Percentiles rank a stretch among this genome's conserved stretches.
These are phyloP conservation scores for Aspergillus biplanus DNA, from an alignment of 495 filamentous ascomycete genomes.

Conservation along the genomic window DNA sequence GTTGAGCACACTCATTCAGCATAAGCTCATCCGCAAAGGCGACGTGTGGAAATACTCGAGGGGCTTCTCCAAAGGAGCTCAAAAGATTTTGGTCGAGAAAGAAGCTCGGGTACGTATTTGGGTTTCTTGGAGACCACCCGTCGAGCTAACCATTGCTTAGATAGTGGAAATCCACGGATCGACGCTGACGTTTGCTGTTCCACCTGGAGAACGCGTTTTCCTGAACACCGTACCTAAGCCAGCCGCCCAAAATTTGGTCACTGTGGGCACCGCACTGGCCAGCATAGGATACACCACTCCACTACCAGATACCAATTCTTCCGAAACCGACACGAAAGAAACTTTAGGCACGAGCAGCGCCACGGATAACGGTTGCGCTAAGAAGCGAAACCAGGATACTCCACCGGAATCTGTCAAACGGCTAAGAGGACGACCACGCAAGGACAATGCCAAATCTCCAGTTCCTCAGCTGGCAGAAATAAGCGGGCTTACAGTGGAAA, in stretches of 20 bases:
- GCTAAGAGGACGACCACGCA: conserved; percentile 11
- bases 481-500: background rate
- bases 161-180: conserved; percentile 40
- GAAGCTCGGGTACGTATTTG: conserved; percentile 45
- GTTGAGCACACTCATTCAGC: conserved; percentile 46
- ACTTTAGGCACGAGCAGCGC: background rate
- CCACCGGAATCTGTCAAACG: conserved; percentile 15
- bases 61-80: conserved; percentile 32
- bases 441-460: background rate
- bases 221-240: conserved; percentile 21
- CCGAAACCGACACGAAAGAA: background rate
- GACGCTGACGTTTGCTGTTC: conserved; percentile 47
- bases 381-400: conserved; percentile 23
- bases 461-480: background rate
- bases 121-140: background rate
- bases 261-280: background rate
- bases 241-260: conserved; percentile 11
- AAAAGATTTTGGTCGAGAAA: conserved; percentile 50
- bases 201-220: conserved; percentile 48
- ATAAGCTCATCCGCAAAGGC: conserved; percentile 50
- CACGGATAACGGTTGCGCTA: background rate
- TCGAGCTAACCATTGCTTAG: conserved; percentile 24
- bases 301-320: background rate
- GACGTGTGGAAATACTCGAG: conserved; percentile 56
- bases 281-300: background rate